Base-by-base conservation (phyloP, 2,329 filamentous ascomycete genomes). In the Penicillium verrucosum region DNA sequence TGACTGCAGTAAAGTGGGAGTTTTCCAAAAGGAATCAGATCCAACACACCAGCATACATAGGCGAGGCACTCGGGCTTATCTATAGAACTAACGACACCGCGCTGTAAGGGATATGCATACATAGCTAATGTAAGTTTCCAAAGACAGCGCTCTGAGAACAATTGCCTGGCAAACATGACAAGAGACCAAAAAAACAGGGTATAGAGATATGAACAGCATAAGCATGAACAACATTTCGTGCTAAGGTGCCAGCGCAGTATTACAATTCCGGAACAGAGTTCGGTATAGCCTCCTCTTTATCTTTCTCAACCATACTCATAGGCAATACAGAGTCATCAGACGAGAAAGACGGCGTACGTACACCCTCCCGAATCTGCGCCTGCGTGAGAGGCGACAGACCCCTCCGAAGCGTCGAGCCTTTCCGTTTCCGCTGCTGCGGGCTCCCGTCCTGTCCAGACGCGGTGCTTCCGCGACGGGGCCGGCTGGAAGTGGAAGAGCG, bases 321-420 rank as follows among this genome's bases (percentile, higher is more conserved):
- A 10, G 65, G 61, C 41, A 63, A 46, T 23, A 65, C 68, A 12
- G 70, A 73, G 50, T 73, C 72, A 23, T 74, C 72, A 18, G 72
- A 75, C 1, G 72, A 72, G 36, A 73, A 69, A 1, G 72, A 72
- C 18, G 68, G 61, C 2, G 65, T 65, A 5, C 63, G 64, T 11
- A 70, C 67, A 40, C 72, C 72, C 44, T 75, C 73, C 21, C 72
- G 64, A 18, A 72, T 67, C 49, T 73, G 71, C n/a, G 71, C 69
- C 48, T 73, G 72, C n/a, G 70, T 72, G 16, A 75, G 57, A 51
- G 73, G 72, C 21, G 72, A 74, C 25, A 72, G 45, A 1, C 72
- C 71, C 36, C 67, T 68, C 11, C 67, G 61, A 12, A 68, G 51
- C 10, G 66, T 59, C 4, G 68, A 67, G 7, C 68, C 66, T 43